These are phyloP conservation scores for Butyriboletus loyo DNA, from an alignment of 768 basidiomycete genomes.

Conservation along the genomic window DNA sequence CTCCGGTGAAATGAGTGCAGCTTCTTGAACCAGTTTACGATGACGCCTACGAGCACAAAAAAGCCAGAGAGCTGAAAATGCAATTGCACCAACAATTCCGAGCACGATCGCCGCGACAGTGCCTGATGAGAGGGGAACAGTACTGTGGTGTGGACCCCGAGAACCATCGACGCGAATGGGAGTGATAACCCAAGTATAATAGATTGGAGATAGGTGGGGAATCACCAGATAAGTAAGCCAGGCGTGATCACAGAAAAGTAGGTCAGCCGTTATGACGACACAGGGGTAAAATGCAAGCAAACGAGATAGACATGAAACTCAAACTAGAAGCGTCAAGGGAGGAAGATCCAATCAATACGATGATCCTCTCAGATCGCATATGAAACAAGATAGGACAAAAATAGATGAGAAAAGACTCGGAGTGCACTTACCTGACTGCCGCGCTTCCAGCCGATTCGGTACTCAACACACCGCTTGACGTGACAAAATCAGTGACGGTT, in stretches of 20 bases:
- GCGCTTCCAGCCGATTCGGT: slow-evolving; percentile 10
- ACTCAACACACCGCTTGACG: slow-evolving; percentile 24
- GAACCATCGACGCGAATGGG: slow-evolving; percentile 2
- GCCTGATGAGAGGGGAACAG: slow-evolving; percentile 20
- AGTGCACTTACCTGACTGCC: slow-evolving; percentile 14
- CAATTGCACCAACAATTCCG: slow-evolving; percentile 25
- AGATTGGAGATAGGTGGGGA: slow-evolving; percentile 3
- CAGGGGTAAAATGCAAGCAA: slow-evolving; percentile 14
- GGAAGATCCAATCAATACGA: slow-evolving; percentile 4
- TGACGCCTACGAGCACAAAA: slow-evolving; percentile 32
- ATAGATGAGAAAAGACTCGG: neutral
- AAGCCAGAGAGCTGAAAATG: slow-evolving; percentile 29
- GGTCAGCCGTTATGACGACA: slow-evolving; percentile 22
- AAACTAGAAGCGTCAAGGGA: neutral
- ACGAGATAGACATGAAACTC: slow-evolving; percentile 1
- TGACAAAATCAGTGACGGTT: slow-evolving; percentile 16
- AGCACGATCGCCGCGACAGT: slow-evolving; percentile 23
- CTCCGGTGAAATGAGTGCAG: slow-evolving; percentile 8
- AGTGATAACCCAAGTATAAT: slow-evolving; percentile 3
- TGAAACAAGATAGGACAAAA: neutral
- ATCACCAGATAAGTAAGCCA: slow-evolving; percentile 10
- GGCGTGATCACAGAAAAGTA: slow-evolving; percentile 14
- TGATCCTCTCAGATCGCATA: slow-evolving; percentile 9
- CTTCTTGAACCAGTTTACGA: slow-evolving; percentile 21
- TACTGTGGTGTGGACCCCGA: slow-evolving; percentile 4